Conservation (phyloP, 257 asterid genomes). For the Scutellaria galericulata region DNA sequence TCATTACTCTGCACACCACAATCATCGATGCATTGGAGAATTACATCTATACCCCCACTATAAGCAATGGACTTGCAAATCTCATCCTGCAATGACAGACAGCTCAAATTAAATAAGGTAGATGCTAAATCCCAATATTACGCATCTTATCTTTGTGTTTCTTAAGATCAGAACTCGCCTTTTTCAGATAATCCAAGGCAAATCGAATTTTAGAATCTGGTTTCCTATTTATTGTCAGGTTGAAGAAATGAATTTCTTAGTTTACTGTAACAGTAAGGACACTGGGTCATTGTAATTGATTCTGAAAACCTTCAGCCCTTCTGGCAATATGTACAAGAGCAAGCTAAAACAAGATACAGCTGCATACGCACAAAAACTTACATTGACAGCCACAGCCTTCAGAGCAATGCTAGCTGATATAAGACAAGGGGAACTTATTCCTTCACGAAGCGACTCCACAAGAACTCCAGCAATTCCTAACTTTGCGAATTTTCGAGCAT, state of each 20-base stretch:
- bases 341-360: slow-evolving; percentile 25
- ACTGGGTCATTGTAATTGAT: neutral
- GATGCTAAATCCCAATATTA: slow-evolving; percentile 26
- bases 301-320: slow-evolving; percentile 14
- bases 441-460: slow-evolving; percentile 78
- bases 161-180: slow-evolving; percentile 12
- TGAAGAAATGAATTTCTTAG: slow-evolving; percentile 11
- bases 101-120: slow-evolving; percentile 5
- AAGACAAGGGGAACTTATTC: slow-evolving; percentile 63
- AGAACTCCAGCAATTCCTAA: slow-evolving; percentile 74
- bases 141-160: slow-evolving; percentile 23
- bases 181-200: slow-evolving; percentile 21
- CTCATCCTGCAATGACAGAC: slow-evolving; percentile 69
- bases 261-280: slow-evolving; percentile 2
- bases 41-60: slow-evolving; percentile 78
- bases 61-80: slow-evolving; percentile 85
- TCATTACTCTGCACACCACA: slow-evolving; percentile 69
- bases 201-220: neutral
- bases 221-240: neutral
- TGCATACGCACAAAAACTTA: slow-evolving; percentile 47
- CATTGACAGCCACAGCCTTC: slow-evolving; percentile 91
- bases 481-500: slow-evolving; percentile 86
- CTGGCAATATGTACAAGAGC: slow-evolving; percentile 22
- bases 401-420: slow-evolving; percentile 81
- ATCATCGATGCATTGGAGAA: slow-evolving; percentile 71